A percentile compares a stretch with the other conserved stretches of the same genome.
These are phyloP conservation scores for Psilocybe tampanensis DNA, from an alignment of 768 basidiomycete genomes.

Conservation along the genomic window DNA sequence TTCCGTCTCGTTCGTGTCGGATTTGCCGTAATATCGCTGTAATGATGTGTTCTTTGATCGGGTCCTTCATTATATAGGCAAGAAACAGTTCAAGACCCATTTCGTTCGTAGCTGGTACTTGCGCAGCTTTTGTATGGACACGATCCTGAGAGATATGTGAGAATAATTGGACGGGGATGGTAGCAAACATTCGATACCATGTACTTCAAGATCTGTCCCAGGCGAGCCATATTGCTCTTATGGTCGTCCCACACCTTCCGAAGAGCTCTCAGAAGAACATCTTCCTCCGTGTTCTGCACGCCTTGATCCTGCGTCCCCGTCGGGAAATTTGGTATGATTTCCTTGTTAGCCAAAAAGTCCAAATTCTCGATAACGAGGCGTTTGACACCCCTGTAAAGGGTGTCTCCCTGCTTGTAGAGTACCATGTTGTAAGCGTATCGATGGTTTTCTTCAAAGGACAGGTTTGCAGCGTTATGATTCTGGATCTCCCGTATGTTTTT, in stretches of 20 bases:
- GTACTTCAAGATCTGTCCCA: constrained; percentile 91
- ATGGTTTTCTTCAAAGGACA: constrained; percentile 83
- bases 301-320: constrained; percentile 68
- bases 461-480: constrained; percentile 86
- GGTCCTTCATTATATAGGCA: constrained; percentile 72
- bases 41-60: constrained; percentile 84
- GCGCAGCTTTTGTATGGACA: constrained; percentile 74
- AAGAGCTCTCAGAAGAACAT: constrained; percentile 81
- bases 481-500: constrained; percentile 93
- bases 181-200: constrained; percentile 64
- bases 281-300: constrained; percentile 82
- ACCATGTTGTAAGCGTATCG: constrained; percentile 96
- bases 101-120: constrained; percentile 79
- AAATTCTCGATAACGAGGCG: constrained; percentile 83
- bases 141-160: constrained; percentile 69
- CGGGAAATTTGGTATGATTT: constrained; percentile 85
- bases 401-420: constrained; percentile 79
- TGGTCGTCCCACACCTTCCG: constrained; percentile 94
- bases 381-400: constrained; percentile 85
- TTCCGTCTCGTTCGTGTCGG: constrained; percentile 89
- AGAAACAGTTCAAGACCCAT: constrained; percentile 85
- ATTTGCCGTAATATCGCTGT: constrained; percentile 85
- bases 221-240: constrained; percentile 80
- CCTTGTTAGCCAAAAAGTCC: constrained; percentile 70
- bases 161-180: constrained; percentile 1